phyloP scores from a whole-genome alignment of 805 yeast genomes.

The Candida yuanshanica region DNA sequence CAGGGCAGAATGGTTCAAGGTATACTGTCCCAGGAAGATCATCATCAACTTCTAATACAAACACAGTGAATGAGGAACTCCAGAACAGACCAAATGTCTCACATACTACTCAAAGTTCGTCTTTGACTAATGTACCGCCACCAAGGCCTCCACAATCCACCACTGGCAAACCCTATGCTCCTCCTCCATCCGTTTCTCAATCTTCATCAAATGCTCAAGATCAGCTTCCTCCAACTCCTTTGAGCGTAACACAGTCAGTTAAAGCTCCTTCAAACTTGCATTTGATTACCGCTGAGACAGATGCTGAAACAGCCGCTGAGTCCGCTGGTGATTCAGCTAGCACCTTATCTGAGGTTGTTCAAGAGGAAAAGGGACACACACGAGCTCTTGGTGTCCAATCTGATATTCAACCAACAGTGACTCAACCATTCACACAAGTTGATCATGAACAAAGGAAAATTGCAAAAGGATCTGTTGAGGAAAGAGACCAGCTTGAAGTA shows the following conservation, averaged over 20 bases:
- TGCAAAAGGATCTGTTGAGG: neutral
- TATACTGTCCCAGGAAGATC: constrained; percentile 18
- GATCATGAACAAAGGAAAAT: neutral
- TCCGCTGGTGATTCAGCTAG: neutral
- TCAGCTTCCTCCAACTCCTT: neutral
- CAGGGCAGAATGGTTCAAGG: constrained; percentile 12
- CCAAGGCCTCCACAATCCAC: neutral
- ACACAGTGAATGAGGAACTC: constrained; percentile 8
- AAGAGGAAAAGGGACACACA: neutral
- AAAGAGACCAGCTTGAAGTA: too few relatives aligned
- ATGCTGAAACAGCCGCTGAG: neutral
- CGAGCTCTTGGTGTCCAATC: neutral
- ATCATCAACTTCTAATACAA: constrained; percentile 14
- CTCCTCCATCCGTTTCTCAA: neutral
- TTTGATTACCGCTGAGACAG: neutral
- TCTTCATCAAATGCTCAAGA: neutral
- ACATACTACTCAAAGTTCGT: neutral
- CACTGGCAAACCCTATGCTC: neutral
- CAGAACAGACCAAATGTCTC: neutral
- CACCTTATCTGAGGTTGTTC: neutral
- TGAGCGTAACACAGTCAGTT: neutral
- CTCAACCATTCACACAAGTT: neutral
- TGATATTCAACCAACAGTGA: neutral
- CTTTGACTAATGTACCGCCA: neutral
- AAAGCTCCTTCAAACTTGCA: neutral